Evolutionary conservation across 305 asterid genomes (phyloP), one percentile per base, ranked within the genome.

Genomic region (Solanum aculeatissimum): DNA sequence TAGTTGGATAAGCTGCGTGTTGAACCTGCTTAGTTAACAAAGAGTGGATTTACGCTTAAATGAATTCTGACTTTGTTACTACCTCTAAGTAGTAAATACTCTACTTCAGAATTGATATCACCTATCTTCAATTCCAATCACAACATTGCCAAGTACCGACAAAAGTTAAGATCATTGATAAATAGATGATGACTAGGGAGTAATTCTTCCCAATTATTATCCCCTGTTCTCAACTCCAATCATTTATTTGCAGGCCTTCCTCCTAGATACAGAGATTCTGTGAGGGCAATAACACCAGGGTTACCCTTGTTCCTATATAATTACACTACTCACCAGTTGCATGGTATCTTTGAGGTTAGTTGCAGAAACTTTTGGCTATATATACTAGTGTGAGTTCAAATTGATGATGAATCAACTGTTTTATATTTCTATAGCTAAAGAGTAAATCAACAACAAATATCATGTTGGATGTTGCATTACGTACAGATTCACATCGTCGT

Each of bases 241-340:
- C 54, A 55, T 60, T 84, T 15, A 66, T 85, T 86, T 88, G 88
- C 87, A 97, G 98, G 99, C 80, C 85, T 97, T 84, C 99, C 99
- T 51, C 98, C 99, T 27, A 91, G 99, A 85, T 97, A 95, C 87
- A 90, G 98, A 85, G 99, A 97, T 87, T 94, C 98, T 21, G 99
- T 97, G 87, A 93, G 98, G 91, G 98, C 98, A 83, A 95, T 97
- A 83, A 97, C 98, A 16, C 98, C 98, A 25, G 98, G 98, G 83
- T 91, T 97, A 85, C 98, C 98, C 70, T 87, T 97, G 83, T 97
- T 97, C 88, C 97, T 97, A 79, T 97, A 97, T 89, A 97, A 95
- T 65, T 97, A 94, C 84, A 97, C 99, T 81, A 95, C 98, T 87
- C 98, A 95, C 85, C 98, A 94, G 92, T 86, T 95, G 95, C 98